These are phyloP conservation scores for Prinsepia uniflora DNA, from an alignment of 306 rosid species.

Conservation along the genomic window DNA sequence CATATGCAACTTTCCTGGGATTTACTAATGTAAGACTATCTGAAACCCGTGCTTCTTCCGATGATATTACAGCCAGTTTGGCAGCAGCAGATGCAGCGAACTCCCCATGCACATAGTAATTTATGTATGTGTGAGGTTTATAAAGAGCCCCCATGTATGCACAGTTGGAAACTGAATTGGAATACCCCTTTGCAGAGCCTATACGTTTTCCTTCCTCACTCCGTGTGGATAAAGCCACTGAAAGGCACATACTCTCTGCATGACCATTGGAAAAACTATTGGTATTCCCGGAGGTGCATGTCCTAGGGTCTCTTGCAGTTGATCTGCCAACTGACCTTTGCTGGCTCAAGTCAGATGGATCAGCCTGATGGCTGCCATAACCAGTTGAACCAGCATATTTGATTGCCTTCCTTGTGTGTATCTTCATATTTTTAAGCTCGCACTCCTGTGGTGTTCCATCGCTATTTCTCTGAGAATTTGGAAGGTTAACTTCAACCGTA, in stretches of 20 bases:
- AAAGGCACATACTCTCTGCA: slow-evolving; percentile 31
- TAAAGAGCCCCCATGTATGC: slow-evolving; percentile 53
- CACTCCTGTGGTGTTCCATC: slow-evolving; percentile 28
- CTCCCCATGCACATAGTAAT: slow-evolving; percentile 81
- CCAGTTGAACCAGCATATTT: slow-evolving; percentile 28
- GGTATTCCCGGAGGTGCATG: slow-evolving; percentile 32
- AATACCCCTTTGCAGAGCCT: slow-evolving; percentile 43
- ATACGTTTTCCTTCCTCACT: slow-evolving; percentile 36
- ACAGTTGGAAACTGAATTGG: slow-evolving; percentile 28
- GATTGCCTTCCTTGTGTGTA: slow-evolving; percentile 35
- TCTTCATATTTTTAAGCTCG: slow-evolving; percentile 24
- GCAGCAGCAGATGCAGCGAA: slow-evolving; percentile 97
- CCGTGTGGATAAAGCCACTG: slow-evolving; percentile 39
- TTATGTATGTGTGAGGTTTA: slow-evolving; percentile 71
- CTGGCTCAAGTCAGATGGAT: slow-evolving; percentile 27
- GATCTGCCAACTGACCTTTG: slow-evolving; percentile 36
- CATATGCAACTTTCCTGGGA: slow-evolving; percentile 51
- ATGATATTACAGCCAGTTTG: slow-evolving; percentile 55
- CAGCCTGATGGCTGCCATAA: slow-evolving; percentile 36
- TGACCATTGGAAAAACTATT: slow-evolving; percentile 27
- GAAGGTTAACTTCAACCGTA: slow-evolving; percentile 20
- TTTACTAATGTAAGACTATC: slow-evolving; percentile 55
- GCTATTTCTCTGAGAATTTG: slow-evolving; percentile 28
- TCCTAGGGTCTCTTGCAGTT: slow-evolving; percentile 24
- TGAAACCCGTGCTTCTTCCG: slow-evolving; percentile 66